Evolutionary conservation across 2,329 filamentous ascomycete species (phyloP), one percentile per base, ranked within the genome.

Genomic region (Epichloe baconii): DNA sequence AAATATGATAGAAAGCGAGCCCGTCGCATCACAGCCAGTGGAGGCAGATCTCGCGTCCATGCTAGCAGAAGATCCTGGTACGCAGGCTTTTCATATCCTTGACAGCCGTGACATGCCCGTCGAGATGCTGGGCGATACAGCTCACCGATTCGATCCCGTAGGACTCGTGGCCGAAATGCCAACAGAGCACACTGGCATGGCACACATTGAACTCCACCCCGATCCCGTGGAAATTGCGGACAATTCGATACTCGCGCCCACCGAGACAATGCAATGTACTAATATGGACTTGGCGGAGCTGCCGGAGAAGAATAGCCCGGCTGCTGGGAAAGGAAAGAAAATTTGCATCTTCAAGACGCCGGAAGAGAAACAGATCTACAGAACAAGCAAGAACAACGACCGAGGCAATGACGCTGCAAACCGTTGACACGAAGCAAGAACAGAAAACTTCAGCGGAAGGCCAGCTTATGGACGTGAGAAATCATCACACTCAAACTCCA

Each of bases 141-240:
- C 57, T 14, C 57, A 60, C 7, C 41, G 52, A 3, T 67, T 63
- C 14, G 62, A 72, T 37, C 72, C 74, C 0, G 64, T 75, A 2
- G 73, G 73, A 1, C 41, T 69, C 15, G 61, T 77, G 21, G 68
- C 73, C 3, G 74, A 77, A 59, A 71, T 78, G 64, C 59, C 71
- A 5, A 75, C 71, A 10, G 67, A 70, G 17, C 58, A 66, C 21
- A 75, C 73, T 0, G 66, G 64, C 0, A 55, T 55, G 7, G 69
- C 73, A 6, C 59, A 60, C 1, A 64, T 70, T 5, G 73, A 77
- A 54, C 62, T 59, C 12, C 63, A 74, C 41, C 73, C 73, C 0
- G 61, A 68, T 0, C 69, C 72, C 0, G 65, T 74, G 3, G 74
- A 77, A 57, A 67, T 77, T 55, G 67, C 64, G 1, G 70, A 69